Conservation (phyloP, 2,329 filamentous ascomycete species). For the Colletotrichum sp. region DNA sequence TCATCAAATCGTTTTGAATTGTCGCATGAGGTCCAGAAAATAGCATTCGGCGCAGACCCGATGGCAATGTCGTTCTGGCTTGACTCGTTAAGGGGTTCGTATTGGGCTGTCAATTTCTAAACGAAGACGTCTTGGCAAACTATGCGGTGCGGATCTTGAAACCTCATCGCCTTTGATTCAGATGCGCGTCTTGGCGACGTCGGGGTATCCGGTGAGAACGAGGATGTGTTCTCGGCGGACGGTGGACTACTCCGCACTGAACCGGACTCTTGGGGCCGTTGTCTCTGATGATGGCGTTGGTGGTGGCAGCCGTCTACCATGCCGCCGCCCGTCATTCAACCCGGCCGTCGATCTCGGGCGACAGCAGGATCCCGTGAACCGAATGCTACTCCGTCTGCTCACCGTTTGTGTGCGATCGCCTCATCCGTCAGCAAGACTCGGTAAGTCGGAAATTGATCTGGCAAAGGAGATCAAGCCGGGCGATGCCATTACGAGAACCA, state of each 20-base stretch:
- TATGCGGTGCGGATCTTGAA: slow-evolving; percentile 9
- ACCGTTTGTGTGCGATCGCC: not conserved
- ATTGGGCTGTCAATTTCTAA: not conserved
- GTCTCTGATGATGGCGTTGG: not conserved
- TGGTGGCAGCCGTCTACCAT: not conserved
- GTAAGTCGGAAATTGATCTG: not conserved
- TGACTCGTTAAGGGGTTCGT: slow-evolving; percentile 4
- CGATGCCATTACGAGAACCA: not conserved
- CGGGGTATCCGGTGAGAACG: not conserved
- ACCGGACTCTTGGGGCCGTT: not conserved
- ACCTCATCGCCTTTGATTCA: slow-evolving; percentile 1
- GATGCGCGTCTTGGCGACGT: not conserved
- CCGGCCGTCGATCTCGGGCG: not conserved
- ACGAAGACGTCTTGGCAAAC: not conserved
- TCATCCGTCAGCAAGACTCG: not conserved
- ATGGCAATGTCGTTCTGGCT: not conserved
- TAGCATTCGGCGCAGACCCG: not conserved
- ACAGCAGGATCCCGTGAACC: not conserved
- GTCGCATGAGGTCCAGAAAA: not conserved
- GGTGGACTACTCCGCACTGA: not conserved
- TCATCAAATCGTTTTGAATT: not conserved
- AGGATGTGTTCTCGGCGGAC: not conserved
- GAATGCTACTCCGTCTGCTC: not conserved
- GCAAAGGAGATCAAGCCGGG: too few relatives aligned
- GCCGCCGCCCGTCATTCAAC: not conserved